phyloP scores from a whole-genome alignment of 805 yeast genomes.

The Schizosaccharomyces japonicus region DNA sequence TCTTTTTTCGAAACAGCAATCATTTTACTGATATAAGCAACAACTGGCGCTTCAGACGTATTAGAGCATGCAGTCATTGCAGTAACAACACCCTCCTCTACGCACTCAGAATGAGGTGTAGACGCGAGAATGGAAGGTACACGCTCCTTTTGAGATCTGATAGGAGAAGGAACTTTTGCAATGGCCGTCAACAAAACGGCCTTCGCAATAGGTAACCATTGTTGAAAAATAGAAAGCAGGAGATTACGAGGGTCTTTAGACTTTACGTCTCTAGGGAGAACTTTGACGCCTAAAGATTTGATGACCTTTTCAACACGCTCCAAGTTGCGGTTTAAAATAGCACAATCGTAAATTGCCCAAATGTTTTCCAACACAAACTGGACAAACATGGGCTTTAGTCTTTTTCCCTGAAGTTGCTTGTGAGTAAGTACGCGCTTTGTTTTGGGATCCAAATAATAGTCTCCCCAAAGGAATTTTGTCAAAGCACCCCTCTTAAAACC shows the following conservation, averaged over 20 bases:
- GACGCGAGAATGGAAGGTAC: conserved; percentile 41
- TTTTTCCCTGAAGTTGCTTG: conserved; percentile 37
- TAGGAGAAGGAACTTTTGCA: conserved; percentile 67
- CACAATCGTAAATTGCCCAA: conserved; percentile 70
- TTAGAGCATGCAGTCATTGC: conserved; percentile 47
- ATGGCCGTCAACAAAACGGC: conserved; percentile 67
- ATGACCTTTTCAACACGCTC: conserved; percentile 58
- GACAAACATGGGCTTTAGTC: conserved; percentile 61
- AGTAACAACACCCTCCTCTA: conserved; percentile 26
- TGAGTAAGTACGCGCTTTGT: conserved; percentile 52
- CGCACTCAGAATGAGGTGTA: conserved; percentile 22
- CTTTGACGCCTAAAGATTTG: conserved; percentile 38
- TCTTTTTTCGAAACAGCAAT: conserved; percentile 64
- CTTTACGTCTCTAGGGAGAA: conserved; percentile 50
- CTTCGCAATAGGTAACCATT: conserved; percentile 84
- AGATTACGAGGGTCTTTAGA: conserved; percentile 52
- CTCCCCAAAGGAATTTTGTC: conserved; percentile 88
- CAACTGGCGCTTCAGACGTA: conserved; percentile 26
- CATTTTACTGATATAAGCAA: conserved; percentile 75
- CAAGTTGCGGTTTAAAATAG: conserved; percentile 37
- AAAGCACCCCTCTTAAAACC: conserved; percentile 63
- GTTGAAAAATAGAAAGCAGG: conserved; percentile 48
- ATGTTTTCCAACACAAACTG: conserved; percentile 67
- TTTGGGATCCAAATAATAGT: conserved; percentile 69
- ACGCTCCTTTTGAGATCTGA: conserved; percentile 46